These are phyloP conservation scores for Diaporthe amygdali DNA, from an alignment of 2,329 filamentous ascomycete genomes.

Conservation along the genomic window DNA sequence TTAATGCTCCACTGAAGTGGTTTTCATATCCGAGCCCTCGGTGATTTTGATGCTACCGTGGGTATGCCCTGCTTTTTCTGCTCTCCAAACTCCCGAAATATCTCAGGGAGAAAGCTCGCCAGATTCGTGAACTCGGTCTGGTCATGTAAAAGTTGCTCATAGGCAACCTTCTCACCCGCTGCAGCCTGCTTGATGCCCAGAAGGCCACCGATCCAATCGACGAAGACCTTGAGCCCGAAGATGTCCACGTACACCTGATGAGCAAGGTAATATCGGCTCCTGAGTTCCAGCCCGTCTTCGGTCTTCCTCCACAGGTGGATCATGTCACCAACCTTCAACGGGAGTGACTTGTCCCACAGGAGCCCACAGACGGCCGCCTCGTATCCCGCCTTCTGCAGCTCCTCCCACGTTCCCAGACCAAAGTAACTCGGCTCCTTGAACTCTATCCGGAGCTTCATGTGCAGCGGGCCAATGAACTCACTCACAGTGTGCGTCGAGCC, in stretches of 20 bases:
- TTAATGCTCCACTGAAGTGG: neutral
- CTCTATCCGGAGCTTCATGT: slow-evolving; percentile 20
- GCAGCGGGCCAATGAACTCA: slow-evolving; percentile 20
- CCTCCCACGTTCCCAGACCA: slow-evolving; percentile 21
- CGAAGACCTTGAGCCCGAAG: slow-evolving; percentile 3
- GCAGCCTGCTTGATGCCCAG: slow-evolving; percentile 20
- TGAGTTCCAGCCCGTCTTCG: slow-evolving; percentile 17
- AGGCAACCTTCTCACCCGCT: slow-evolving; percentile 21
- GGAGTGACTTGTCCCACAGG: slow-evolving; percentile 21
- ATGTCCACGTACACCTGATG: slow-evolving; percentile 21
- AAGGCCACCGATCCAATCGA: slow-evolving; percentile 11
- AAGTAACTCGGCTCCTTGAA: slow-evolving; percentile 23
- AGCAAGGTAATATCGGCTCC: slow-evolving; percentile 27
- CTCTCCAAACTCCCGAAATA: slow-evolving; percentile 14
- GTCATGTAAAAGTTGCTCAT: slow-evolving; percentile 27
- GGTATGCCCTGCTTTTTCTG: neutral
- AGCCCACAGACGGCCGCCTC: slow-evolving; percentile 22
- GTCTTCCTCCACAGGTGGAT: slow-evolving; percentile 25
- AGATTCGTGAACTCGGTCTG: slow-evolving; percentile 27
- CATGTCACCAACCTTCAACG: slow-evolving; percentile 26
- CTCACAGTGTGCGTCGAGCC: slow-evolving; percentile 24
- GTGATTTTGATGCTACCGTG: neutral
- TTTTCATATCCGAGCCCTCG: neutral
- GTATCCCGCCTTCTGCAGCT: slow-evolving; percentile 15
- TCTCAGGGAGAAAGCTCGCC: slow-evolving; percentile 21